phyloP scores from a whole-genome alignment of 495 filamentous ascomycete species.

The Penicillium flavigenum region DNA sequence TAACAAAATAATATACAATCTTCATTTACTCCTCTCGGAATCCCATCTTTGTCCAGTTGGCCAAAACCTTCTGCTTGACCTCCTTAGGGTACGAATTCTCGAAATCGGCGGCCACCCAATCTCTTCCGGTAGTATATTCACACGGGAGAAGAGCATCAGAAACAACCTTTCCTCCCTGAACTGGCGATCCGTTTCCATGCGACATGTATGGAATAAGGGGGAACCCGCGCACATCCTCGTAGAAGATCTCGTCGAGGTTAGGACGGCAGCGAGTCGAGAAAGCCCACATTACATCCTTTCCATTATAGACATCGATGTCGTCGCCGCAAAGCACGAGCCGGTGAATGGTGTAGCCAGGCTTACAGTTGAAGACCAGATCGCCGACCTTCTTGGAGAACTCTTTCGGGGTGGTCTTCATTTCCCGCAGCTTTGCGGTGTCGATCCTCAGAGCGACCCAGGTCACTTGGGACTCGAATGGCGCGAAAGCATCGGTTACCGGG shows the following conservation, averaged over 20 bases:
- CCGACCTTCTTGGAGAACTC: constrained; percentile 32
- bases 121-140: constrained; percentile 35
- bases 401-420: constrained; percentile 27
- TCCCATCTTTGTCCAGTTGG: constrained; percentile 37
- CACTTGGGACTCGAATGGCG: constrained; percentile 42
- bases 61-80: constrained; percentile 35
- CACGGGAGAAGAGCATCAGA: constrained; percentile 38
- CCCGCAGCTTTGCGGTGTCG: constrained; percentile 32
- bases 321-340: constrained; percentile 40
- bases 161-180: constrained; percentile 40
- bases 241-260: constrained; percentile 36
- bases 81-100: constrained; percentile 35
- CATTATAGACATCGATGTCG: constrained; percentile 41
- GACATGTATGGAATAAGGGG: constrained; percentile 42
- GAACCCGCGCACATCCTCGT: constrained; percentile 40
- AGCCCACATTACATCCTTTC: constrained; percentile 45
- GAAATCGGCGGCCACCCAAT: constrained; percentile 39
- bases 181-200: constrained; percentile 29
- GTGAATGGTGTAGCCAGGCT: constrained; percentile 40
- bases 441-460: constrained; percentile 43
- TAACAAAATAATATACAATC: not conserved
- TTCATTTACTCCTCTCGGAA: constrained; percentile 26
- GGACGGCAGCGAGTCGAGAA: constrained; percentile 43
- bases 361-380: constrained; percentile 38
- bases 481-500: constrained; percentile 37